Evolutionary conservation across 2,329 filamentous ascomycete species (phyloP).

Genomic region (Fusarium protoensiforme): DNA sequence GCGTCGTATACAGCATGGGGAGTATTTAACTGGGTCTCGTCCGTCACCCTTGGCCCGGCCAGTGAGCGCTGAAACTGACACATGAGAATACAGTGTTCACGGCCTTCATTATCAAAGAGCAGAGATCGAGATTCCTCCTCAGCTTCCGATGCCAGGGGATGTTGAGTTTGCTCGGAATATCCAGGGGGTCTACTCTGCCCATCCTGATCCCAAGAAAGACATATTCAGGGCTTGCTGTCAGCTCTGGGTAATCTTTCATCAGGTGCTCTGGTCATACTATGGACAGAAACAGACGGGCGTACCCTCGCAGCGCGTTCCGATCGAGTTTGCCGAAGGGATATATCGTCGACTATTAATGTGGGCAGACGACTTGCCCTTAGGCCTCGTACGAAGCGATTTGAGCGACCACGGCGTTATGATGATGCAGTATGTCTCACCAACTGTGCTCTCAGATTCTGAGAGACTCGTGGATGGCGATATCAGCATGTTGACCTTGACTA

Average conservation of each 20-base stretch:
- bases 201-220: neutral
- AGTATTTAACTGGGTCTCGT: slow-evolving; percentile 41
- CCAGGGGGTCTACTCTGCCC: neutral
- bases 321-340: neutral
- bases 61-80: neutral
- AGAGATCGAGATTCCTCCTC: neutral
- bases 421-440: slow-evolving; percentile 15
- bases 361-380: neutral
- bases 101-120: slow-evolving; percentile 2
- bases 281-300: neutral
- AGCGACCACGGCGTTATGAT: slow-evolving; percentile 42
- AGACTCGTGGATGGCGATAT: neutral
- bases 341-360: neutral
- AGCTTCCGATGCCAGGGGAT: neutral
- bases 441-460: neutral
- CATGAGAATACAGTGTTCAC: slow-evolving; percentile 39
- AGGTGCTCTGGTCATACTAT: slow-evolving; percentile 1
- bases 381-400: neutral
- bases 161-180: neutral
- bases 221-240: neutral
- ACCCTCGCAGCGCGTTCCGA: neutral
- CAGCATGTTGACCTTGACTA: neutral
- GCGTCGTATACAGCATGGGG: slow-evolving; percentile 47
- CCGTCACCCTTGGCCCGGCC: slow-evolving; percentile 4
- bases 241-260: neutral